Conservation (phyloP, 805 yeast species). For the Barnettozyma californica region DNA sequence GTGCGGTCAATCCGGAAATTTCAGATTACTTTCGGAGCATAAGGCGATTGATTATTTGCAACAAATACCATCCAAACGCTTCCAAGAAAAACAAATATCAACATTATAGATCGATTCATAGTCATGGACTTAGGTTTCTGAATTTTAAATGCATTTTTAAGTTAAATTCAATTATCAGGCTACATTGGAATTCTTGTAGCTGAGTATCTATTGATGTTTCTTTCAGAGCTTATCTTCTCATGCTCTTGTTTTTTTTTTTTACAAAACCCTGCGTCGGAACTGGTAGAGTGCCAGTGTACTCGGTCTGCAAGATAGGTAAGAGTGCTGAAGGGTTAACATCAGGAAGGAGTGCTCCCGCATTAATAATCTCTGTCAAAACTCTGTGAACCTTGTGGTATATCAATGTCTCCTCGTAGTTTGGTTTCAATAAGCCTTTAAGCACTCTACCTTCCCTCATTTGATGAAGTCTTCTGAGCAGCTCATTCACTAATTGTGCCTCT, state of each 20-base stretch:
- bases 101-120: too few species aligned
- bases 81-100: too few species aligned
- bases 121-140: too few species aligned
- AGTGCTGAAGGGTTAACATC: slow-evolving; percentile 30
- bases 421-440: slow-evolving; percentile 28
- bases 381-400: slow-evolving; percentile 40
- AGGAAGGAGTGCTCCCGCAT: slow-evolving; percentile 30
- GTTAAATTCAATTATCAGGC: too few species aligned
- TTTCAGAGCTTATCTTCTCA: slow-evolving; percentile 11
- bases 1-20: too few species aligned
- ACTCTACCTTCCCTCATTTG: slow-evolving; percentile 44
- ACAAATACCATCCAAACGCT: too few species aligned
- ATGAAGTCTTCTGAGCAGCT: slow-evolving; percentile 44
- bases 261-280: slow-evolving; percentile 36
- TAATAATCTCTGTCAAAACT: slow-evolving; percentile 40
- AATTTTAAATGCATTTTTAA: too few species aligned
- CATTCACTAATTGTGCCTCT: slow-evolving; percentile 38
- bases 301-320: slow-evolving; percentile 67
- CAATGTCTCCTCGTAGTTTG: slow-evolving; percentile 37
- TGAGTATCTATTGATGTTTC: background rate
- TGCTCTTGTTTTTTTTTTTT: slow-evolving; percentile 18
- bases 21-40: too few species aligned
- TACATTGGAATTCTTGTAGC: background rate
- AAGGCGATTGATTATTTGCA: too few species aligned
- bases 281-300: slow-evolving; percentile 77